Percentiles rank a stretch among this genome's conserved stretches.
Evolutionary conservation across 208 protist species (phyloP).

Genomic region (Wallacemonas collosoma): DNA sequence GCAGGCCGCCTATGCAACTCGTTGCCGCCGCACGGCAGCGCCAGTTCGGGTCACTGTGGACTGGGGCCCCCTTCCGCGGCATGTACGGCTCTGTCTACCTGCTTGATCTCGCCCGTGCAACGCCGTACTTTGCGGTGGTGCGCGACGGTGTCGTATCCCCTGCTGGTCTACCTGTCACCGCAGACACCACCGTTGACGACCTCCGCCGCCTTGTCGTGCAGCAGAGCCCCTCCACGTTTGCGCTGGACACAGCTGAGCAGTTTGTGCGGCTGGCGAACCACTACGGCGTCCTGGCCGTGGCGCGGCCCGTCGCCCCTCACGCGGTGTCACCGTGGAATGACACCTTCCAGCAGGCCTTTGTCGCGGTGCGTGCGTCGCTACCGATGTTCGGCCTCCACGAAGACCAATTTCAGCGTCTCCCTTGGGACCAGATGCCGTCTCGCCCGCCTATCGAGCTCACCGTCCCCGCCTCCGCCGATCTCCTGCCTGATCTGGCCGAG

Average conservation of each 20-base stretch:
- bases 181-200: background rate
- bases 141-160: conserved; percentile 1
- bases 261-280: background rate
- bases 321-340: background rate
- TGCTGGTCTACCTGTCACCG: background rate
- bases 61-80: background rate
- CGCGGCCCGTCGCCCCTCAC: background rate
- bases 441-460: background rate
- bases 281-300: conserved; percentile 18
- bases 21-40: conserved; percentile 10
- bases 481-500: background rate
- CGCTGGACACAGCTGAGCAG: conserved; percentile 7
- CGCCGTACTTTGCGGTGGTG: conserved; percentile 18
- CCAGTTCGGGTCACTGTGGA: background rate
- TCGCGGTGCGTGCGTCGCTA: background rate
- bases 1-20: background rate
- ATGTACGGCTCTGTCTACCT: background rate
- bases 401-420: background rate
- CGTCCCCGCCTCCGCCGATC: background rate
- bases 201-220: conserved; percentile 19
- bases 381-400: conserved; percentile 1
- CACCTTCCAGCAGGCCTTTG: background rate
- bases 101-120: background rate
- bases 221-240: conserved; percentile 12
- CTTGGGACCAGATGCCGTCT: background rate